Percentiles rank a stretch among this genome's conserved stretches.
phyloP scores from a whole-genome alignment of 345 rosid genomes.

The Aurinia saxatilis region DNA sequence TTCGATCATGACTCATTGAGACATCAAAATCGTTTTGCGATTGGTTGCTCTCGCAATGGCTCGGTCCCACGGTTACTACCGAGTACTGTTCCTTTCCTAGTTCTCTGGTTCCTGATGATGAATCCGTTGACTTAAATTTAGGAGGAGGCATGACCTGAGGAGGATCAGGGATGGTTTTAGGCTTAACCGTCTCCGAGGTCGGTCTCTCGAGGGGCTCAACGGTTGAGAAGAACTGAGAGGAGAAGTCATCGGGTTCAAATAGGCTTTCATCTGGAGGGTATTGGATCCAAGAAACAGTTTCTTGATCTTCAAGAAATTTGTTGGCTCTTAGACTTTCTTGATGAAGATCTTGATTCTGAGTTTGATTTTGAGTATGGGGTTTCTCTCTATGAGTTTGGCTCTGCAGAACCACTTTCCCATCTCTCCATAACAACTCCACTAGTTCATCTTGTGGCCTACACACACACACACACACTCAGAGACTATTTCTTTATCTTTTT shows the following conservation, averaged over 20 bases:
- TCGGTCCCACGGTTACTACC: conserved; percentile 53
- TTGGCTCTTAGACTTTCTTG: conserved; percentile 4
- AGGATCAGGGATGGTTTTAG: conserved; percentile 23
- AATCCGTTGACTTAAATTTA: conserved; percentile 31
- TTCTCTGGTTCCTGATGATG: conserved; percentile 14
- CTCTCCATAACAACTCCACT: conserved; percentile 61
- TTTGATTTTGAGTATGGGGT: background rate
- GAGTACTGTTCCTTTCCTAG: conserved; percentile 40
- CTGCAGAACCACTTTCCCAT: conserved; percentile 56
- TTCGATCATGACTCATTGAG: conserved; percentile 29
- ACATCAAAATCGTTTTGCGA: conserved; percentile 31
- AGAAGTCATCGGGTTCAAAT: conserved; percentile 45
- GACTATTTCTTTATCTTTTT: background rate
- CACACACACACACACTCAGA: background rate
- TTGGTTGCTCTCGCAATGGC: conserved; percentile 56
- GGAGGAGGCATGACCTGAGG: conserved; percentile 47
- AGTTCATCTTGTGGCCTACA: conserved; percentile 52
- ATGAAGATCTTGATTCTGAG: background rate
- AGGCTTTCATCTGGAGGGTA: conserved; percentile 51
- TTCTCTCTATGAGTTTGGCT: conserved; percentile 49
- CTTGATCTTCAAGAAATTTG: conserved; percentile 42
- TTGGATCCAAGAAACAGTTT: conserved; percentile 59
- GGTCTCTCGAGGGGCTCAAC: background rate
- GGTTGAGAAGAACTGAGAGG: conserved; percentile 39
- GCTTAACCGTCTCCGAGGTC: conserved; percentile 25